Percentiles rank a stretch among this genome's conserved stretches.
Evolutionary conservation across 805 yeast species (phyloP).

Genomic region (Torulaspora gathmanii): DNA sequence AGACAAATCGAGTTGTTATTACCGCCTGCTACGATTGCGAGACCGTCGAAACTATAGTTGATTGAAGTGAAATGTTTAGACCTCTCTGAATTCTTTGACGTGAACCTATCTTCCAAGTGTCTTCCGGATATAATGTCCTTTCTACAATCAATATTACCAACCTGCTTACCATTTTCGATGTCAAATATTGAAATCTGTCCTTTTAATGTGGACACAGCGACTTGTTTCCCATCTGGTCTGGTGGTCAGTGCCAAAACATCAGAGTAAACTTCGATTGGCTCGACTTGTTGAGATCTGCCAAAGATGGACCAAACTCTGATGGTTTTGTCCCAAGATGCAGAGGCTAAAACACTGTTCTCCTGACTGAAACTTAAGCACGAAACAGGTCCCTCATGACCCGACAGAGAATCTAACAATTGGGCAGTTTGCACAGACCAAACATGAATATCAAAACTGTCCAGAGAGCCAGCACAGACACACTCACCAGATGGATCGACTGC

Average conservation of each 20-base stretch:
- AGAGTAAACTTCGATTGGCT: slow-evolving; percentile 78
- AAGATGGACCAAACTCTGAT: slow-evolving; percentile 90
- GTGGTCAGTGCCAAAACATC: slow-evolving; percentile 80
- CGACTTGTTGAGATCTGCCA: slow-evolving; percentile 79
- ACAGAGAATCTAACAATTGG: slow-evolving; percentile 76
- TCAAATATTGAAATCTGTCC: slow-evolving; percentile 86
- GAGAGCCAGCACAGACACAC: slow-evolving; percentile 90
- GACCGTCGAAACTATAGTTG: slow-evolving; percentile 85
- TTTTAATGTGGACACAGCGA: slow-evolving; percentile 83
- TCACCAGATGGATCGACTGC: slow-evolving; percentile 98
- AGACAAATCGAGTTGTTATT: slow-evolving; percentile 86
- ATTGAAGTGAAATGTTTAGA: slow-evolving; percentile 79
- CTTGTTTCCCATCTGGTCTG: slow-evolving; percentile 89
- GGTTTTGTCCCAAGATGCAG: slow-evolving; percentile 96
- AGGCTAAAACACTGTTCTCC: slow-evolving; percentile 72
- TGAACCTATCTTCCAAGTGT: slow-evolving; percentile 73
- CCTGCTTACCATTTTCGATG: slow-evolving; percentile 72
- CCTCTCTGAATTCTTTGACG: slow-evolving; percentile 73
- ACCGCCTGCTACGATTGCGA: slow-evolving; percentile 86
- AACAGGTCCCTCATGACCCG: slow-evolving; percentile 96
- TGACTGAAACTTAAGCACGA: slow-evolving; percentile 80
- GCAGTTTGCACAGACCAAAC: slow-evolving; percentile 98
- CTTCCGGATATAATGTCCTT: slow-evolving; percentile 86
- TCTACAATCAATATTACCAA: slow-evolving; percentile 78
- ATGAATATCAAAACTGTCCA: slow-evolving; percentile 83